phyloP scores from a whole-genome alignment of 2,329 filamentous ascomycete genomes.

The Berkeleyomyces basicola region DNA sequence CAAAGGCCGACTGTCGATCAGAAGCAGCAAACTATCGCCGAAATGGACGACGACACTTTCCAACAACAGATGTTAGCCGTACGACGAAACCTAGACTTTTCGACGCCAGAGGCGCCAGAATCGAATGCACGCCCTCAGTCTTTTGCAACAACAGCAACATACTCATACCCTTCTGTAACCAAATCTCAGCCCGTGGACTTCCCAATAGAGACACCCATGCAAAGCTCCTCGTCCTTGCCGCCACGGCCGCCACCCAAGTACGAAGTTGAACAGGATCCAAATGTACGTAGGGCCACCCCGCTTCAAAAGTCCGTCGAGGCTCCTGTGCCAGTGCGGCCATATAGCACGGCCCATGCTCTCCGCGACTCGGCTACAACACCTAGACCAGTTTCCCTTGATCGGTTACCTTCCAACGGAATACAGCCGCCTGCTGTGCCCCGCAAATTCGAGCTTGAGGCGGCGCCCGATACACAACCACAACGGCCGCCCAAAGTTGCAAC shows the following conservation, averaged over 20 bases:
- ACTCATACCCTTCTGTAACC: conserved; percentile 38
- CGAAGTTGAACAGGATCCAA: background rate
- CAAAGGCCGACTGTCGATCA: conserved; percentile 18
- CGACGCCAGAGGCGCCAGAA: conserved; percentile 16
- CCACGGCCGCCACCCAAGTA: conserved; percentile 23
- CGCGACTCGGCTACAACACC: background rate
- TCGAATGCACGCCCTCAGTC: conserved; percentile 14
- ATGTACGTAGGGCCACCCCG: background rate
- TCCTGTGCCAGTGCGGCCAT: background rate
- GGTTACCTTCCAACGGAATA: background rate
- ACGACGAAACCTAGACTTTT: conserved; percentile 28
- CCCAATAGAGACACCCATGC: conserved; percentile 17
- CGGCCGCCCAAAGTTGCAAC: conserved; percentile 8
- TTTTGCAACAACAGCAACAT: conserved; percentile 1
- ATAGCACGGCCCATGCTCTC: background rate
- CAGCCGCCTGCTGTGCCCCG: background rate
- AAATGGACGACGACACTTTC: conserved; percentile 26
- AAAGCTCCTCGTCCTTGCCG: conserved; percentile 17
- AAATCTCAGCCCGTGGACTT: conserved; percentile 34
- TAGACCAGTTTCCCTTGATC: background rate
- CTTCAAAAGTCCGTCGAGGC: background rate
- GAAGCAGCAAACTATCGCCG: background rate
- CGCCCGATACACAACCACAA: background rate
- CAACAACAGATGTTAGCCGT: conserved; percentile 37
- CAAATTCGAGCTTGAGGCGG: conserved; percentile 7